Evolutionary conservation across 768 basidiomycete genomes (phyloP).

Genomic region (Lactarius hengduanensis): DNA sequence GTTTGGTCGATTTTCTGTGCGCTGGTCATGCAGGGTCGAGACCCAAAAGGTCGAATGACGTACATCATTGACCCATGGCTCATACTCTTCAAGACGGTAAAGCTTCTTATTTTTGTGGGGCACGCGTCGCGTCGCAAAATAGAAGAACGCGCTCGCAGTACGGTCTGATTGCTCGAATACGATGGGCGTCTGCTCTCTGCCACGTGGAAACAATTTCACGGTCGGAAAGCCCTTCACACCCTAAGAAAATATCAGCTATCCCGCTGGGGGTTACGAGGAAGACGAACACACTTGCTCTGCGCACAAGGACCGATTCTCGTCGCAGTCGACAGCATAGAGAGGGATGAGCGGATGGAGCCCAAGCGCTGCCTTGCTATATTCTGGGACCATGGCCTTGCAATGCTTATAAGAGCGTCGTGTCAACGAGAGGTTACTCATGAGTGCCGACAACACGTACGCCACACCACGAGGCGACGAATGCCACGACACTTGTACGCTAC

Average conservation of each 20-base stretch:
- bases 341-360: slow-evolving; percentile 81
- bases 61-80: slow-evolving; percentile 70
- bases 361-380: slow-evolving; percentile 78
- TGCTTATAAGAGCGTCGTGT: slow-evolving; percentile 47
- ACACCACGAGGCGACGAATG: slow-evolving; percentile 96
- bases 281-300: slow-evolving; percentile 57
- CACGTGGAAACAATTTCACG: slow-evolving; percentile 87
- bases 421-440: not conserved
- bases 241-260: slow-evolving; percentile 34
- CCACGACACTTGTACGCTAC: slow-evolving; percentile 75
- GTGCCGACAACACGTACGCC: slow-evolving; percentile 50
- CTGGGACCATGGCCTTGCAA: slow-evolving; percentile 82
- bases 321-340: slow-evolving; percentile 92
- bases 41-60: slow-evolving; percentile 28
- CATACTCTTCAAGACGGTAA: slow-evolving; percentile 53
- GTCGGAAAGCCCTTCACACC: slow-evolving; percentile 92
- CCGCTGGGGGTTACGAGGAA: not conserved
- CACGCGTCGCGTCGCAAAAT: slow-evolving; percentile 70
- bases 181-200: slow-evolving; percentile 57
- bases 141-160: slow-evolving; percentile 67
- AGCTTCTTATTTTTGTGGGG: slow-evolving; percentile 69
- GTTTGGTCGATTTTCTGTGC: slow-evolving; percentile 43
- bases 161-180: slow-evolving; percentile 69
- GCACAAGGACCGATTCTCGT: slow-evolving; percentile 83
- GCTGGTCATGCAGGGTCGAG: not conserved